Evolutionary conservation across 169 alveolate genomes (phyloP), one percentile per base, ranked within the genome.

Genomic region (Babesia ovata): DNA sequence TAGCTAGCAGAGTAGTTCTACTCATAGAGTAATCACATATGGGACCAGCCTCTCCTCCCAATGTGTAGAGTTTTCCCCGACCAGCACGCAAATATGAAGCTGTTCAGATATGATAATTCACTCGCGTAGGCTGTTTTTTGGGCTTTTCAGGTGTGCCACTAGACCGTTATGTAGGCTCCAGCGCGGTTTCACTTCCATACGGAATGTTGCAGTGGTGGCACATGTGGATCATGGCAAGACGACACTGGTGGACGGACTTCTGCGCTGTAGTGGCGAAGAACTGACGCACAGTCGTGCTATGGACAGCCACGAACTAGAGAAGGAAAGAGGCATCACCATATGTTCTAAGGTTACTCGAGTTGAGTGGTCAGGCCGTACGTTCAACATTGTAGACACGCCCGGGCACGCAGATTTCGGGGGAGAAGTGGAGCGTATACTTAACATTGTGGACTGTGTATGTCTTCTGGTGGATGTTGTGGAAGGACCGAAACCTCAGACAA

Each of bases 151-250:
- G 17, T 52, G 49, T 11, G 56, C 76, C 26, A 11, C 53, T 11
- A 48, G 66, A 19, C 65, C 58, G 39, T 33, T 14, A 26, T 61
- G 21, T 24, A 29, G 52, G 26, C 45, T 48, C 58, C 59, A 65
- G 52, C 84, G 90, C 36, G 49, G 58, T 28, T 46, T 75, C 48
- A 83, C 90, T 13, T 67, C 57, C 70, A 95, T 98, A 28, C 91
- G 99, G 70, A 98, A 98, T 78, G 97, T 98, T 14, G 98, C 99
- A 67, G 97, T 98, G 54, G 94, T 98, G 49, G 99, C 99, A 46
- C 99, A 98, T 86, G 99, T 98, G 11, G 99, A 98, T 78, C 99
- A 98, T 85, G 99, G 99, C 28, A 98, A 98, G 88, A 97, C 99
- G 28, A 95, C 99, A 2, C 93, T 98, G 59, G 96, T 98, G 39